Evolutionary conservation across 1,139 yeast species (phyloP), one percentile per base, ranked within the genome.

Genomic region (Yamadazyma trypodendri): DNA sequence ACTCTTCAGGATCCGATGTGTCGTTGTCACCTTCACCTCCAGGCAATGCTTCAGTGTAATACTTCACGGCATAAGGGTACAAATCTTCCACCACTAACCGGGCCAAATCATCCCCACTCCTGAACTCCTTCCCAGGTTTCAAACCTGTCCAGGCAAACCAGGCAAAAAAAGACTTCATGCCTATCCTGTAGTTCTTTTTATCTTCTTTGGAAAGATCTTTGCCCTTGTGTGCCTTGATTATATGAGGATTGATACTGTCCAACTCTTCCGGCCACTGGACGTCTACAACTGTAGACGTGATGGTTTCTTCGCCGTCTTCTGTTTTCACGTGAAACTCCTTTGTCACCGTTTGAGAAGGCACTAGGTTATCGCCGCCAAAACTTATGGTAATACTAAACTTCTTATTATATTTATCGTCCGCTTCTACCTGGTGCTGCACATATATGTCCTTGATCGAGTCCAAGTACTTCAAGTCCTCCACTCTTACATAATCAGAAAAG

Each of bases 61-160:
- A 83, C 50, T 80, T 82, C 17, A 83, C 80, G 13, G 89, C 85
- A 51, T 79, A 78, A 15, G 88, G 86, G 51, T 76, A 84, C 24
- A 84, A 56, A 51, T 84, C 89, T 31, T 83, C 88, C 2, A 73
- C 68, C 12, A 84, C 65, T 35, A 84, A 61, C 32, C 77, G 63
- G 1, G 90, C 79, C 44, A 84, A 65, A 11, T 81, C 87, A 46
- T 80, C 89, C 11, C 90, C 92, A 45, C 72, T 68, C 46, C 89
- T 72, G 51, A 77, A 83, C 51, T 84, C 90, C 52, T 83, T 83
- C 1, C 86, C 86, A 1, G 84, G 83, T 50, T 79, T 81, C 35
- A 56, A 56, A 0, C 90, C 92, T 0, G 90, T 82, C 92, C 92
- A 84, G 32, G 65, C 63, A 51, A 83, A 83, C 79, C 84, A 84